Conservation (phyloP, 495 filamentous ascomycete species). For the Staphylotrichum tortipilum region DNA sequence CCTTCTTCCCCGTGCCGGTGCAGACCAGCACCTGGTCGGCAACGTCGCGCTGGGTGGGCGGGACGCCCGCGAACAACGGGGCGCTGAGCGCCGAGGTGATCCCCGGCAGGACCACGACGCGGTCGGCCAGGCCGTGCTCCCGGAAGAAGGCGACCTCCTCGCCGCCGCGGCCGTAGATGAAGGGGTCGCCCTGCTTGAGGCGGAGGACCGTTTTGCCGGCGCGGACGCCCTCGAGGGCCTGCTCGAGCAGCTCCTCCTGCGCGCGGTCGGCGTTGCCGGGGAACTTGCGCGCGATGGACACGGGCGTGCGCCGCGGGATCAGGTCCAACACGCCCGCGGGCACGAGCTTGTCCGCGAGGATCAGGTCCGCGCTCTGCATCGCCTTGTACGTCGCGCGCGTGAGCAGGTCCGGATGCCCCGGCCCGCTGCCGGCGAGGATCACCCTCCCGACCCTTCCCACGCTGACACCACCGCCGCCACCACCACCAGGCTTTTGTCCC, state of each 20-base stretch:
- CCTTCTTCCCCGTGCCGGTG: slow-evolving; percentile 90
- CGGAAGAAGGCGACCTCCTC: slow-evolving; percentile 89
- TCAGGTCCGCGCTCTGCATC: slow-evolving; percentile 71
- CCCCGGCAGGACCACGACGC: slow-evolving; percentile 65
- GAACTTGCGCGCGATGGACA: slow-evolving; percentile 94
- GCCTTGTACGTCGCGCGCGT: slow-evolving; percentile 84
- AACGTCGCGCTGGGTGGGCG: slow-evolving; percentile 79
- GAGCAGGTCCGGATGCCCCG: slow-evolving; percentile 84
- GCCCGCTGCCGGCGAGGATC: slow-evolving; percentile 85
- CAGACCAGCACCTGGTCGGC: slow-evolving; percentile 89
- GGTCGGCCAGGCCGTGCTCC: slow-evolving; percentile 50
- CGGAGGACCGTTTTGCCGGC: slow-evolving; percentile 73
- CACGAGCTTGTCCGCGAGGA: slow-evolving; percentile 95
- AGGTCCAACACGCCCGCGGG: slow-evolving; percentile 78
- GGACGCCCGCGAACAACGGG: slow-evolving; percentile 80
- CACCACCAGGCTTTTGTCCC: too few species aligned
- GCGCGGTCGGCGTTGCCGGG: slow-evolving; percentile 92
- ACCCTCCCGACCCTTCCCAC: slow-evolving; percentile 50
- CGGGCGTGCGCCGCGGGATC: slow-evolving; percentile 78
- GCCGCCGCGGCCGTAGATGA: slow-evolving; percentile 87
- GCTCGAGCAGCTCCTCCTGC: slow-evolving; percentile 78
- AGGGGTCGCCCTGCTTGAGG: slow-evolving; percentile 94
- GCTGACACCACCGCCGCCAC: background rate
- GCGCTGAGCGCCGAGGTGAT: slow-evolving; percentile 83
- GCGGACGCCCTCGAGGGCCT: slow-evolving; percentile 63